These are phyloP conservation scores for Prunus yedoensis DNA, from an alignment of 331 rosid species.

Conservation along the genomic window DNA sequence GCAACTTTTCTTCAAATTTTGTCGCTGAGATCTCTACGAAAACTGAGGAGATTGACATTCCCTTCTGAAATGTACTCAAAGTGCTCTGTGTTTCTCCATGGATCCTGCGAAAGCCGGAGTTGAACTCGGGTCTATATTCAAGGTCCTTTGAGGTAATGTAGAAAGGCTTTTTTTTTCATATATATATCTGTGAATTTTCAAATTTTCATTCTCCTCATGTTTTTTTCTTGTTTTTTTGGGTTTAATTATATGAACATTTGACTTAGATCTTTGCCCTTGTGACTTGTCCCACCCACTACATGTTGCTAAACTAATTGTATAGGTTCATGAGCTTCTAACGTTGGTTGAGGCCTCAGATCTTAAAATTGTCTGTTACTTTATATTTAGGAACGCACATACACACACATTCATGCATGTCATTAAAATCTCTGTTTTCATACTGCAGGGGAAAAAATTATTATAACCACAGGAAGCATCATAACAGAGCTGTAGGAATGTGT, in stretches of 20 bases:
- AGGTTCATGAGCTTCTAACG: neutral
- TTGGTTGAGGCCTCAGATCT: neutral
- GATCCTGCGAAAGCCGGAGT: constrained; percentile 1
- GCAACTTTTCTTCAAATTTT: neutral
- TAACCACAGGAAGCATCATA: neutral
- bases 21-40: neutral
- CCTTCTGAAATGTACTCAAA: neutral
- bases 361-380: neutral
- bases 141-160: constrained; percentile 19
- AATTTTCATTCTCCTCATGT: neutral
- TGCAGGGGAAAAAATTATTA: constrained; percentile 1
- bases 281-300: neutral
- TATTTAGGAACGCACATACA: constrained; percentile 2
- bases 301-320: neutral
- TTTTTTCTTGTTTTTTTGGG: neutral
- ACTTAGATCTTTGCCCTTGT: neutral
- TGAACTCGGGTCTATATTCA: neutral
- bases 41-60: neutral
- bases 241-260: neutral
- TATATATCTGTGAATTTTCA: neutral
- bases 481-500: neutral
- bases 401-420: neutral
- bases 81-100: neutral
- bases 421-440: neutral
- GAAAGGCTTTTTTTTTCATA: neutral